Evolutionary conservation across 2,329 filamentous ascomycete species (phyloP).

Genomic region (Talaromyces marneffei): DNA sequence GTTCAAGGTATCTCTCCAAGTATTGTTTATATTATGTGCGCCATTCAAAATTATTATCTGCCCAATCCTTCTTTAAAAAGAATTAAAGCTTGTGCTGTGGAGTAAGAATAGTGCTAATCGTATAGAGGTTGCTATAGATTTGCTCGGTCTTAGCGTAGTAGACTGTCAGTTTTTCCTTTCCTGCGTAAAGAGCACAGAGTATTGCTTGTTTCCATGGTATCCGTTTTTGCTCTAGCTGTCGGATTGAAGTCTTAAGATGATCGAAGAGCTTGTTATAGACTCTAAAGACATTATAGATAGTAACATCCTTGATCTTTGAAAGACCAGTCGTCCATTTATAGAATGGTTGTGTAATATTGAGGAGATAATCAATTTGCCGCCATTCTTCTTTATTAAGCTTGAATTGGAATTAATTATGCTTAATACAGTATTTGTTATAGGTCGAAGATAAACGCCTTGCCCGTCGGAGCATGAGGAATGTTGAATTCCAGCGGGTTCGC

Average conservation of each 20-base stretch:
- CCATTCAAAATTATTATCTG: neutral
- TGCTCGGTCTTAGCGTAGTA: constrained; percentile 16
- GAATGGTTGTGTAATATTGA: constrained; percentile 19
- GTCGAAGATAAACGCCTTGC: constrained; percentile 13
- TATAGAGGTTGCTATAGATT: constrained; percentile 16
- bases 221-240: constrained; percentile 14
- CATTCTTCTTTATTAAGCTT: constrained; percentile 13
- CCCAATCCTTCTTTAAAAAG: constrained; percentile 16
- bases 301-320: constrained; percentile 18
- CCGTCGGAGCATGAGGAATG: constrained; percentile 17
- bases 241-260: too few relatives aligned
- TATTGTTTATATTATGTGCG: constrained; percentile 7
- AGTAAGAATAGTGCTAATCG: constrained; percentile 17
- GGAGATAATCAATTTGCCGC: constrained; percentile 17
- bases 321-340: constrained; percentile 15
- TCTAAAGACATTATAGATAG: constrained; percentile 15
- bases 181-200: constrained; percentile 4
- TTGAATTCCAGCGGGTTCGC: constrained; percentile 17
- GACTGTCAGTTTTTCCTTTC: constrained; percentile 11
- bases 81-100: constrained; percentile 16
- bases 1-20: constrained; percentile 7
- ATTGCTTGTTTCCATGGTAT: constrained; percentile 16
- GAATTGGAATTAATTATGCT: constrained; percentile 2
- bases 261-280: constrained; percentile 20
- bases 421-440: neutral